Evolutionary conservation across 2,329 filamentous ascomycete species (phyloP).

Genomic region (Fonsecaea nubica): DNA sequence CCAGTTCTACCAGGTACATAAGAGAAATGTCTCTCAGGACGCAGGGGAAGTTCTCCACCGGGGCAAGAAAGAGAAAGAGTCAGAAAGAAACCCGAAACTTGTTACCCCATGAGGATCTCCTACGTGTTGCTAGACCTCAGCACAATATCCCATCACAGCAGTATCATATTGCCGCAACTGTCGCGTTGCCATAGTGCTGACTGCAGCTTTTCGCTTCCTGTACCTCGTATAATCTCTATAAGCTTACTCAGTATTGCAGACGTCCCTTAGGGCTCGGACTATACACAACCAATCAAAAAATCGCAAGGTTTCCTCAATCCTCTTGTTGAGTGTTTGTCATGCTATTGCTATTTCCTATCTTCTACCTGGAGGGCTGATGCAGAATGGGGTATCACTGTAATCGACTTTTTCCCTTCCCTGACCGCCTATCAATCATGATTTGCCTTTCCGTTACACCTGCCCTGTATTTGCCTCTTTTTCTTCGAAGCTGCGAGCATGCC

Average conservation of each 20-base stretch:
- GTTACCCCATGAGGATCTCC: background rate
- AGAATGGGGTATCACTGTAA: slow-evolving; percentile 29
- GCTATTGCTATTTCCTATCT: slow-evolving; percentile 24
- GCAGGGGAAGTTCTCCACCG: slow-evolving; percentile 18
- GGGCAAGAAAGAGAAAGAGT: background rate
- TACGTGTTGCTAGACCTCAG: background rate
- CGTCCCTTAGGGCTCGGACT: slow-evolving; percentile 9
- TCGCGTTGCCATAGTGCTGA: slow-evolving; percentile 17
- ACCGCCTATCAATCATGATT: slow-evolving; percentile 10
- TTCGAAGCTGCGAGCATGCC: slow-evolving; percentile 5
- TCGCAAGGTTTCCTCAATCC: background rate
- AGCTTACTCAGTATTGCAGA: slow-evolving; percentile 21
- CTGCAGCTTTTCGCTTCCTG: slow-evolving; percentile 18
- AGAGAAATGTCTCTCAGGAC: background rate
- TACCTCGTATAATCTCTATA: slow-evolving; percentile 6
- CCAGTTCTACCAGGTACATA: background rate
- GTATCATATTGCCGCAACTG: slow-evolving; percentile 1
- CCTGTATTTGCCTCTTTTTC: background rate
- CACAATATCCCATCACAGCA: slow-evolving; percentile 1
- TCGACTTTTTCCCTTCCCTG: slow-evolving; percentile 22
- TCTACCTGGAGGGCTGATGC: slow-evolving; percentile 12
- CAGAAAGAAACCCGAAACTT: slow-evolving; percentile 2
- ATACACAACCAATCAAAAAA: slow-evolving; percentile 15
- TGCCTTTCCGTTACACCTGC: slow-evolving; percentile 5
- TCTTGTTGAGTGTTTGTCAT: slow-evolving; percentile 12